phyloP scores from a whole-genome alignment of 2,329 filamentous ascomycete species.

The Botrytis paeoniae region DNA sequence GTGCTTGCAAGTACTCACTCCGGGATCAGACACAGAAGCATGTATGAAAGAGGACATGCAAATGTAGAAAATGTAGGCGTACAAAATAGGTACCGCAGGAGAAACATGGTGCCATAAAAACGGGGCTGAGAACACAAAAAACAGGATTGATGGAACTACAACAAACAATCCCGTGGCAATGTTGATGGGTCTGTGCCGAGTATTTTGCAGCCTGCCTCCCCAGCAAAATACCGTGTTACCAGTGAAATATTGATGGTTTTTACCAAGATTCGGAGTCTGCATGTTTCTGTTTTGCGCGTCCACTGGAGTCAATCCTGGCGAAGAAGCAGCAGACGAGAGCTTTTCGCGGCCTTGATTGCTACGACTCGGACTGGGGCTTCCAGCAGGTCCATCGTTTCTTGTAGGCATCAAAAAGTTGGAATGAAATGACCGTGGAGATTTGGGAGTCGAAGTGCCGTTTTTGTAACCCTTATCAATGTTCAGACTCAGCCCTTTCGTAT shows the following conservation, averaged over 20 bases:
- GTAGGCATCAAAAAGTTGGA: conserved; percentile 68
- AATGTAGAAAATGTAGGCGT: conserved; percentile 87
- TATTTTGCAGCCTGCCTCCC: conserved; percentile 83
- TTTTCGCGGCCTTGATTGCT: conserved; percentile 72
- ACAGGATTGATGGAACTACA: conserved; percentile 74
- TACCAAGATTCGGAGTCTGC: conserved; percentile 49
- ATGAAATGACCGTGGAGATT: conserved; percentile 72
- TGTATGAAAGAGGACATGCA: conserved; percentile 93
- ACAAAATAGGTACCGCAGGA: conserved; percentile 82
- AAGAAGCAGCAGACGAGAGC: conserved; percentile 75
- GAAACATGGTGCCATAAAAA: conserved; percentile 86
- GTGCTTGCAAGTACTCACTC: conserved; percentile 57
- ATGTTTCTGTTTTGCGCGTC: conserved; percentile 40
- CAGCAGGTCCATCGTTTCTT: conserved; percentile 50
- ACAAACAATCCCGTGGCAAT: conserved; percentile 79
- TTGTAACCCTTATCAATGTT: conserved; percentile 61
- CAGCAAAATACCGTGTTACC: conserved; percentile 91
- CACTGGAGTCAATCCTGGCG: conserved; percentile 59
- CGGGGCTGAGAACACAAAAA: conserved; percentile 76
- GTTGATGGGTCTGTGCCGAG: conserved; percentile 83
- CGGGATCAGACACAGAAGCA: conserved; percentile 87
- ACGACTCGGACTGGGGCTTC: conserved; percentile 51
- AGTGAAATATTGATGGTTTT: conserved; percentile 88
- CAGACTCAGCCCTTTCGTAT: conserved; percentile 47
- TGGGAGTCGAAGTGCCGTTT: conserved; percentile 51